These are phyloP conservation scores for Cyberlindnera mycetangii DNA, from an alignment of 805 yeast genomes.

Conservation along the genomic window DNA sequence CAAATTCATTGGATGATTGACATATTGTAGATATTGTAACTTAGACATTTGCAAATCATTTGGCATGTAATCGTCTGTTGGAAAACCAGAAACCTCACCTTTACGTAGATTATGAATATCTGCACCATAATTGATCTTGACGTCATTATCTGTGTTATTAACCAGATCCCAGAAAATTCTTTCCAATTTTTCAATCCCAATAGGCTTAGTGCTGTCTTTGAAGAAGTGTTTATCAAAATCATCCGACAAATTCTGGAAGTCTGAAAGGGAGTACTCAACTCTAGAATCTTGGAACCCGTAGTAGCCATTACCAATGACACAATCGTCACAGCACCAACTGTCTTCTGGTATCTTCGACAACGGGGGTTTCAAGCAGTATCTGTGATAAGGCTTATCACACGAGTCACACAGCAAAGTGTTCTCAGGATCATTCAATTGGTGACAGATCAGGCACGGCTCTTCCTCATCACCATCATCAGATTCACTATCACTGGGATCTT, in stretches of 20 bases:
- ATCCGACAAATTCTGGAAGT: conserved; percentile 57
- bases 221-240: conserved; percentile 44
- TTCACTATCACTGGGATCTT: no score
- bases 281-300: conserved; percentile 81
- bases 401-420: conserved; percentile 64
- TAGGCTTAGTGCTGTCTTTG: conserved; percentile 27
- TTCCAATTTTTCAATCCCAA: conserved; percentile 49
- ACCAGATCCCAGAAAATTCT: conserved; percentile 64
- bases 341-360: conserved; percentile 49
- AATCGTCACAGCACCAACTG: conserved; percentile 79
- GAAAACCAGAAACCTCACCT: conserved; percentile 76
- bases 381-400: conserved; percentile 69
- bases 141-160: conserved; percentile 36
- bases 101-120: conserved; percentile 68
- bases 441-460: conserved; percentile 46
- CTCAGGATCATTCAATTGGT: conserved; percentile 40
- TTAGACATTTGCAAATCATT: conserved; percentile 19
- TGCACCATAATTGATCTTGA: conserved; percentile 79
- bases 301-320: conserved; percentile 83
- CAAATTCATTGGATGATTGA: conserved; percentile 70
- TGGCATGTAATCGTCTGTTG: conserved; percentile 42
- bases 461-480: conserved; percentile 16
- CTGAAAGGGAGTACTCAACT: conserved; percentile 49
- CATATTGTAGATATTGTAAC: conserved; percentile 34
- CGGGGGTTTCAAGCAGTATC: conserved; percentile 61